Evolutionary conservation across 768 basidiomycete species (phyloP).

Genomic region (Trametes sanguinea): DNA sequence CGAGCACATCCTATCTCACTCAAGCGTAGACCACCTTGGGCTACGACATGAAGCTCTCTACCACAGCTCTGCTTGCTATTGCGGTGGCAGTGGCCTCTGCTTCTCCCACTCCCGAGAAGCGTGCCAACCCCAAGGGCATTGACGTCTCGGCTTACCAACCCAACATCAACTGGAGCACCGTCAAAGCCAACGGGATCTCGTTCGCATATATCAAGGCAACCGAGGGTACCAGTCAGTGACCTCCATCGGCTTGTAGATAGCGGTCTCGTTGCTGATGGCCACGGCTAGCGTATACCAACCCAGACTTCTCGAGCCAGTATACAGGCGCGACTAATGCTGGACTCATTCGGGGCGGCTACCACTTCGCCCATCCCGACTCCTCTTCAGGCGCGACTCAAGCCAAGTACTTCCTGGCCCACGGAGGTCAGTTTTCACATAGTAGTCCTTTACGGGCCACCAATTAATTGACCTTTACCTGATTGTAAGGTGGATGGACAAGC

Average conservation of each 20-base stretch:
- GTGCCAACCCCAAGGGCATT: constrained; percentile 49
- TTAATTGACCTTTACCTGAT: neutral
- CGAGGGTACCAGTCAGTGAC: constrained; percentile 51
- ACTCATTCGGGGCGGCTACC: constrained; percentile 61
- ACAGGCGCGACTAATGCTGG: constrained; percentile 55
- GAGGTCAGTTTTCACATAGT: constrained; percentile 38
- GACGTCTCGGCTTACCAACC: constrained; percentile 57
- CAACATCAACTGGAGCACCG: constrained; percentile 51
- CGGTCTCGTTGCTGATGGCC: neutral
- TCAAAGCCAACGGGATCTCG: constrained; percentile 50
- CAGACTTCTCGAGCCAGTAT: constrained; percentile 52
- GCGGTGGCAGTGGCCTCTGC: neutral
- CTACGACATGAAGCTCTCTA: constrained; percentile 1
- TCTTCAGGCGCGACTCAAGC: constrained; percentile 62
- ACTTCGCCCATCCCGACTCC: constrained; percentile 57
- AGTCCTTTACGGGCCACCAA: neutral
- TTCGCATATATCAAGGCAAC: constrained; percentile 73
- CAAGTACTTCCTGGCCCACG: constrained; percentile 56
- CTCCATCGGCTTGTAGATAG: neutral
- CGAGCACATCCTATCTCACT: no score
- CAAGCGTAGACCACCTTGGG: no score
- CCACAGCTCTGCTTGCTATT: neutral
- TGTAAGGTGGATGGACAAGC: constrained; percentile 51
- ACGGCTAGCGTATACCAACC: constrained; percentile 39
- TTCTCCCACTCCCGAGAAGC: constrained; percentile 29